Conservation (phyloP, 2,329 filamentous ascomycete species). For the Aspergillus sp. region DNA sequence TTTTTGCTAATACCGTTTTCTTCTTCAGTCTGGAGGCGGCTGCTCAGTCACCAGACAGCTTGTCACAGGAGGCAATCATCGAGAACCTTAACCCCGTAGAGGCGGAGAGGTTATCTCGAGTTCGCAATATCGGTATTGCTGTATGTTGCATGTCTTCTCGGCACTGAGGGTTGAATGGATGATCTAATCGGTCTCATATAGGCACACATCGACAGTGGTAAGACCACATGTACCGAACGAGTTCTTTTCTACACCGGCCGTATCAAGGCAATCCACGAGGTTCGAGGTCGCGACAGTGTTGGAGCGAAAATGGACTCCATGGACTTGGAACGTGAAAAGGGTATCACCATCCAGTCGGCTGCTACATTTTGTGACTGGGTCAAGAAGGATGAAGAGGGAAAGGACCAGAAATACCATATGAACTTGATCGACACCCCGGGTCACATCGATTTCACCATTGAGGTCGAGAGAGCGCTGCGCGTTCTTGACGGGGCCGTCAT, state of each 20-base stretch:
- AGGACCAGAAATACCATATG: slow-evolving; percentile 91
- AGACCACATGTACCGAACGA: slow-evolving; percentile 94
- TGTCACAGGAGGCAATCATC: slow-evolving; percentile 67
- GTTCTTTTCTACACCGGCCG: slow-evolving; percentile 97
- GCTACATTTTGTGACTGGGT: slow-evolving; percentile 98
- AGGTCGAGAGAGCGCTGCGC: slow-evolving; percentile 91
- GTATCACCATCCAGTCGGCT: slow-evolving; percentile 97
- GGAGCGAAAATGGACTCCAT: slow-evolving; percentile 99
- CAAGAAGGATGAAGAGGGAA: slow-evolving; percentile 72
- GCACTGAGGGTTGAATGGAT: background rate
- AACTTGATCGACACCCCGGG: slow-evolving; percentile 98
- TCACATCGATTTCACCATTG: slow-evolving; percentile 98
- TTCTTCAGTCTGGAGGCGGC: slow-evolving; percentile 55
- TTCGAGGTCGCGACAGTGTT: slow-evolving; percentile 82
- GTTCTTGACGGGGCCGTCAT: slow-evolving; percentile 96
- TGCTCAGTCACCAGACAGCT: slow-evolving; percentile 54
- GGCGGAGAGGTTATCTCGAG: slow-evolving; percentile 71
- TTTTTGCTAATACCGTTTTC: slow-evolving; percentile 3
- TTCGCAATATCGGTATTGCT: slow-evolving; percentile 97
- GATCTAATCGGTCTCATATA: slow-evolving; percentile 33
- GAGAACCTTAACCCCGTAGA: slow-evolving; percentile 80
- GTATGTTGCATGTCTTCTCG: slow-evolving; percentile 49
- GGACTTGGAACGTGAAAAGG: slow-evolving; percentile 97
- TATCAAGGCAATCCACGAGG: slow-evolving; percentile 96
- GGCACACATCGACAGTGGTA: slow-evolving; percentile 98